phyloP scores from a whole-genome alignment of 208 protist species.

The Acanthamoeba lenticulata region DNA sequence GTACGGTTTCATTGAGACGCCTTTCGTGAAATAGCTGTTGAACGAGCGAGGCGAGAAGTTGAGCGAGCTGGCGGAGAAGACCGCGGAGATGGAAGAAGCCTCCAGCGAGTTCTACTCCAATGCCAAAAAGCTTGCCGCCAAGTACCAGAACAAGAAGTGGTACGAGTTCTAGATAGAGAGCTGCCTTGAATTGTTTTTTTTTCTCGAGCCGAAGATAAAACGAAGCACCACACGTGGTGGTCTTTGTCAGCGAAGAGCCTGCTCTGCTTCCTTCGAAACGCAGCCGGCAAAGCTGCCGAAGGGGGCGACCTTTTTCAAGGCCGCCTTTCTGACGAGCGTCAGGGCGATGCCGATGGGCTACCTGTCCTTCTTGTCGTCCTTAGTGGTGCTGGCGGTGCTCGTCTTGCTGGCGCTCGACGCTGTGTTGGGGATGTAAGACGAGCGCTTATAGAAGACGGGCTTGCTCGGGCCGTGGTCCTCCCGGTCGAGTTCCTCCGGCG shows the following conservation, averaged over 20 bases:
- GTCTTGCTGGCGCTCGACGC: too few species aligned
- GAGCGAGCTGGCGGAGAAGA: constrained; percentile 18
- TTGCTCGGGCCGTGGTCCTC: not conserved
- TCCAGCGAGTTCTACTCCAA: constrained; percentile 33
- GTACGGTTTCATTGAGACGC: not conserved
- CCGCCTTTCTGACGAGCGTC: not conserved
- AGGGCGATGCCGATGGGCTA: not conserved
- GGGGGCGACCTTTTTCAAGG: too few species aligned
- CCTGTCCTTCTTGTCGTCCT: constrained; percentile 36
- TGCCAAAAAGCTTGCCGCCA: constrained; percentile 34
- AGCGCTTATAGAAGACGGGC: constrained; percentile 33
- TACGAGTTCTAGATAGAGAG: constrained; percentile 17
- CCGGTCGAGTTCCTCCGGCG: not conserved
- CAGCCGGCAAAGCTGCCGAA: not conserved
- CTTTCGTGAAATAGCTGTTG: not conserved
- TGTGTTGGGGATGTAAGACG: constrained; percentile 1
- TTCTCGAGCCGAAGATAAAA: not conserved
- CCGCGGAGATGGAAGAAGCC: constrained; percentile 20
- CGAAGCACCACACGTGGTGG: not conserved
- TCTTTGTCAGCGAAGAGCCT: too few species aligned
- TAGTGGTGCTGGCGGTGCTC: not conserved
- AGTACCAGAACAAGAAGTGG: constrained; percentile 61
- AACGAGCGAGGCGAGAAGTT: constrained; percentile 45
- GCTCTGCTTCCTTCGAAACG: not conserved
- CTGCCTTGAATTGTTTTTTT: not conserved